phyloP scores from a whole-genome alignment of 1,284 basidiomycete genomes.

The Chalciporus piperatoides region DNA sequence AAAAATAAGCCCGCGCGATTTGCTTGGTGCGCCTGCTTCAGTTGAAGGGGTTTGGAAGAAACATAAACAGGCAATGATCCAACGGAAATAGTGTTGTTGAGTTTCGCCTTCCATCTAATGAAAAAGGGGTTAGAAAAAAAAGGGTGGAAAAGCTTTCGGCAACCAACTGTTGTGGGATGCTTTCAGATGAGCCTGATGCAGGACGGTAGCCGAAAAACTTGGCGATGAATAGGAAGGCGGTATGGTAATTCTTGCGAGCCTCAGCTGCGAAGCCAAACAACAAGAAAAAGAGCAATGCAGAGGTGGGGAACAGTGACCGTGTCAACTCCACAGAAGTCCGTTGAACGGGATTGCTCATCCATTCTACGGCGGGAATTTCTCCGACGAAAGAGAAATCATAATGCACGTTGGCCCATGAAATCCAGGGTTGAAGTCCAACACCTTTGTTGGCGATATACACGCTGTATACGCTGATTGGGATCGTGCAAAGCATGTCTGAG shows the following conservation, averaged over 20 bases:
- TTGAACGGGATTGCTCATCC: slow-evolving; percentile 23
- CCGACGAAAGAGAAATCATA: slow-evolving; percentile 38
- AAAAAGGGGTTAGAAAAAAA: background rate
- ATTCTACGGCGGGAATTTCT: slow-evolving; percentile 24
- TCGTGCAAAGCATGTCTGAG: slow-evolving; percentile 40
- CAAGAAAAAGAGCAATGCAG: slow-evolving; percentile 39
- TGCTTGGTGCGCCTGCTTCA: background rate
- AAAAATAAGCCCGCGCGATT: background rate
- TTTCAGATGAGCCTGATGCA: slow-evolving; percentile 3
- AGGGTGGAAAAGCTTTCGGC: background rate
- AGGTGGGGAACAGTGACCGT: slow-evolving; percentile 39
- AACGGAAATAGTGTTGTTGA: slow-evolving; percentile 14
- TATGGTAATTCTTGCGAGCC: slow-evolving; percentile 35
- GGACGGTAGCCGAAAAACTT: slow-evolving; percentile 17
- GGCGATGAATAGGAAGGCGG: slow-evolving; percentile 9
- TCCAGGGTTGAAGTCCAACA: slow-evolving; percentile 38
- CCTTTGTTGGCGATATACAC: slow-evolving; percentile 33
- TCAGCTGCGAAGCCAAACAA: slow-evolving; percentile 44
- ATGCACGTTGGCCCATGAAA: slow-evolving; percentile 40
- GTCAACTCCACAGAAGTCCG: slow-evolving; percentile 25
- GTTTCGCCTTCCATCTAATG: slow-evolving; percentile 11
- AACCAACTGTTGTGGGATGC: slow-evolving; percentile 16
- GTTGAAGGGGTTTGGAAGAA: slow-evolving; percentile 4
- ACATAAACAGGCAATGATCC: slow-evolving; percentile 25
- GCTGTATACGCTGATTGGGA: slow-evolving; percentile 33